Percentiles rank a stretch among this genome's conserved stretches.
These are phyloP conservation scores for Podochytrium sp. DNA, from an alignment of 192 early-diverging fungal species.

Conservation along the genomic window DNA sequence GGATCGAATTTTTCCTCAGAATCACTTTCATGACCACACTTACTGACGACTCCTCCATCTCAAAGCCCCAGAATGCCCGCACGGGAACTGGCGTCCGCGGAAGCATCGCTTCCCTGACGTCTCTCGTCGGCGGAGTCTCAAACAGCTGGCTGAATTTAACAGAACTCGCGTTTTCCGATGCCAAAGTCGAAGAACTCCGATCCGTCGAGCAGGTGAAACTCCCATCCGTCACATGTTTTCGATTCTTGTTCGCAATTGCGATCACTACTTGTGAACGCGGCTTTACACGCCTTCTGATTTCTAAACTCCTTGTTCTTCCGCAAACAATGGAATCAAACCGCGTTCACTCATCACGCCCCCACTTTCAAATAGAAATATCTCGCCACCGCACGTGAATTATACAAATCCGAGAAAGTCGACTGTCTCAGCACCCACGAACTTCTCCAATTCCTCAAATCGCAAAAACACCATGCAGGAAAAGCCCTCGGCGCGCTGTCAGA, in stretches of 20 bases:
- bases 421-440: constrained; percentile 28
- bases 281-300: too few species aligned
- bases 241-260: too few species aligned
- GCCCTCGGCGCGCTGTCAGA: constrained; percentile 30
- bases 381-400: constrained; percentile 30
- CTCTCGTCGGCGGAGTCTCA: background rate
- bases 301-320: too few species aligned
- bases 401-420: constrained; percentile 32
- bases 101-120: background rate
- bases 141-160: constrained; percentile 13
- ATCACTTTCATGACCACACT: background rate
- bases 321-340: too few species aligned
- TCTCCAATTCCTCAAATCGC: constrained; percentile 25
- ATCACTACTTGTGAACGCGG: too few species aligned
- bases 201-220: background rate
- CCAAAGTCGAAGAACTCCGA: constrained; percentile 1
- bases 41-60: background rate
- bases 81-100: background rate
- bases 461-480: constrained; percentile 31
- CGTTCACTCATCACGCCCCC: too few species aligned
- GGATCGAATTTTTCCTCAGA: background rate
- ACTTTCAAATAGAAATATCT: constrained; percentile 36
- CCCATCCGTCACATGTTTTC: too few species aligned
- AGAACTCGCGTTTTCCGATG: constrained; percentile 8
- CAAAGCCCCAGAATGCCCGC: too few species aligned